Evolutionary conservation across 768 basidiomycete genomes (phyloP).

Genomic region (Rhodotorula diobovata): DNA sequence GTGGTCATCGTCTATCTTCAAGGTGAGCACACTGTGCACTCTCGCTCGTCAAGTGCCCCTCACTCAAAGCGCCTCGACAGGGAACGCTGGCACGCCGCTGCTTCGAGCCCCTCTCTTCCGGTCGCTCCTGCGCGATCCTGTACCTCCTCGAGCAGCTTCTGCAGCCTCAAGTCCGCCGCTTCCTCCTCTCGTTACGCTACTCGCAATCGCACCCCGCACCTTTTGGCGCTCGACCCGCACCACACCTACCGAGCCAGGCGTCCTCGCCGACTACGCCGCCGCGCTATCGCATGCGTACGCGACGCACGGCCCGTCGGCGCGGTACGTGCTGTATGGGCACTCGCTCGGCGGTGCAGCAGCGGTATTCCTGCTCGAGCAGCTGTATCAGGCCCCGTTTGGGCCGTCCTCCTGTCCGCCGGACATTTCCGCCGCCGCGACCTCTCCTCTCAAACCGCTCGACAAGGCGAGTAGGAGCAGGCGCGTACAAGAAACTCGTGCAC

Average conservation of each 20-base stretch:
- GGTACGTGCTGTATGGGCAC: slow-evolving; percentile 49
- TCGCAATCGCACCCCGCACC: slow-evolving; percentile 54
- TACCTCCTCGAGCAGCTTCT: neutral
- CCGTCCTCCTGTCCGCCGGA: neutral
- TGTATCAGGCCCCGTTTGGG: slow-evolving; percentile 3
- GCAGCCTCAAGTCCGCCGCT: too few species aligned
- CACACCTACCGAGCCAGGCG: slow-evolving; percentile 49
- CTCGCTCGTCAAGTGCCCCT: neutral
- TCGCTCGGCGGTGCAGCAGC: slow-evolving; percentile 55
- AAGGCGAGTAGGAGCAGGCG: too few species aligned
- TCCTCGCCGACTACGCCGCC: slow-evolving; percentile 51
- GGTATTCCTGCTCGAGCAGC: slow-evolving; percentile 49
- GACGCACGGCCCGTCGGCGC: neutral
- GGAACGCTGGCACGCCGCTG: slow-evolving; percentile 57
- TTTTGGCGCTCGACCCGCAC: slow-evolving; percentile 54
- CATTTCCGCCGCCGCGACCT: neutral
- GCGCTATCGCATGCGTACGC: slow-evolving; percentile 3
- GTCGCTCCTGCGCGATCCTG: slow-evolving; percentile 30
- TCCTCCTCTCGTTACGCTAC: slow-evolving; percentile 40
- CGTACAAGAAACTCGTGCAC: too few species aligned
- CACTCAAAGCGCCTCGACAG: slow-evolving; percentile 37
- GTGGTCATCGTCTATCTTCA: slow-evolving; percentile 47
- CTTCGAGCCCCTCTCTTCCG: slow-evolving; percentile 53
- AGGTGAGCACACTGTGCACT: too few species aligned
- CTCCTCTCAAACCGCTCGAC: too few species aligned